phyloP scores from a whole-genome alignment of 805 yeast genomes.

The Candida hungchunana region DNA sequence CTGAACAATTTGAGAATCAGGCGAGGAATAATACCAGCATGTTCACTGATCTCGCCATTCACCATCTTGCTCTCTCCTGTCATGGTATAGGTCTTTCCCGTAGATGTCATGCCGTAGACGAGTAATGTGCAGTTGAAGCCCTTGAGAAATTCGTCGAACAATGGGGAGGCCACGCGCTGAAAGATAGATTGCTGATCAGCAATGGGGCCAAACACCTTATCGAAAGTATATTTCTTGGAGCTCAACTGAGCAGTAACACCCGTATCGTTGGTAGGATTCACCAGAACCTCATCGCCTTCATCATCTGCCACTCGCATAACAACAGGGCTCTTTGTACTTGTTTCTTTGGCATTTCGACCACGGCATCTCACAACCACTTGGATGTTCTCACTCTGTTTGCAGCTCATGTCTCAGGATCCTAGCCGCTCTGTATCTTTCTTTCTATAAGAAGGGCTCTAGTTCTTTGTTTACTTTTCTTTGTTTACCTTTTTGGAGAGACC shows the following conservation, averaged over 20 bases:
- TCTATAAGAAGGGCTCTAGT: neutral
- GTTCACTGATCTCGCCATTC: constrained; percentile 33
- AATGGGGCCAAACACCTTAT: constrained; percentile 78
- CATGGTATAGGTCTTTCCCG: constrained; percentile 82
- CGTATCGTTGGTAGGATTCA: constrained; percentile 38
- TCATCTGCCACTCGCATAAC: constrained; percentile 50
- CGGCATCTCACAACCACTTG: constrained; percentile 63
- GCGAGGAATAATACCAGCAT: constrained; percentile 70
- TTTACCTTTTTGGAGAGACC: constrained; percentile 4
- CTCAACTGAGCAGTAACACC: constrained; percentile 38
- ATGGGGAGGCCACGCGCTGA: constrained; percentile 59
- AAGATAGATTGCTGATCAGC: constrained; percentile 69
- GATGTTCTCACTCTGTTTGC: constrained; percentile 46
- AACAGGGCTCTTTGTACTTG: constrained; percentile 53
- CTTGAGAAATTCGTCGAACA: constrained; percentile 60
- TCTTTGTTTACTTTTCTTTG: constrained; percentile 1
- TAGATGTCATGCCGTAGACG: constrained; percentile 91
- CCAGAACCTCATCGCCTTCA: constrained; percentile 43
- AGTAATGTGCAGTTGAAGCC: constrained; percentile 81
- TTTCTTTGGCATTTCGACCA: constrained; percentile 55
- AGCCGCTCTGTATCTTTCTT: neutral
- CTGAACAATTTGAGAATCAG: constrained; percentile 53
- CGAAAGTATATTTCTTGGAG: constrained; percentile 63
- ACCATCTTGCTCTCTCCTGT: constrained; percentile 53
- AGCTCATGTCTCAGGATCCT: constrained; percentile 5